Evolutionary conservation across 371 early-diverging fungal species (phyloP), one percentile per base, ranked within the genome.

Genomic region (Phascolomyces articulosus): DNA sequence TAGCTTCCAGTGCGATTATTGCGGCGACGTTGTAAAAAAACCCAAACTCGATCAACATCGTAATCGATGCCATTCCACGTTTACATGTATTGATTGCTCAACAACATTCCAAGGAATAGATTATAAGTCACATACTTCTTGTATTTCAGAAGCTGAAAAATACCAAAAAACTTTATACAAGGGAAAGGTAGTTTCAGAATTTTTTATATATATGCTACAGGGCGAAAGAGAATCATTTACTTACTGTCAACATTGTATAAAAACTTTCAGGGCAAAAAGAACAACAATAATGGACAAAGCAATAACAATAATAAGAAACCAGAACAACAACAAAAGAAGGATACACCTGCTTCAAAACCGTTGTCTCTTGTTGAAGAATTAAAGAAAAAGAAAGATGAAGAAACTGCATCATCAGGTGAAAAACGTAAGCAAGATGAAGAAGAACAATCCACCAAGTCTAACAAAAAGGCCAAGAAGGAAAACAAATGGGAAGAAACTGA

Each of bases 71-170:
- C 86, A 81, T 56, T 92, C 96, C 24, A 85, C 89, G 48, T 96
- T 91, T 74, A 87, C 93, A 23, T 96, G 96, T 79, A 88, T 96
- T 60, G 97, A 97, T 74, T 97, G 98, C 75, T 86, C 87, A 4
- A 86, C 79, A n/a, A 92, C 93, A 41, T 97, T 97, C 75, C 79
- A 87, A 38, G 93, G 93, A 31, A 80, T 69, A 7, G 83, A 84
- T 44, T 96, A 93, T 75, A 83, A 90, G 38, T 67, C 79, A 8
- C 98, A 97, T 71, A 95, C 89, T 0, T 84, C 88, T 8, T 96
- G 97, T 73, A 95, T 96, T 41, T 86, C 89, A 20, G 98, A 97
- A 72, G 93, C 90, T 3, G 92, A 97, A 79, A 97, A 96, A 72
- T 95, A 94, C 70, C 90, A 96, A 71, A 88, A 87, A 66, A 70